A percentile compares a stretch with the other conserved stretches of the same genome.
Conservation (phyloP, 495 filamentous ascomycete species). For the Beverwykella pulmonaria region DNA sequence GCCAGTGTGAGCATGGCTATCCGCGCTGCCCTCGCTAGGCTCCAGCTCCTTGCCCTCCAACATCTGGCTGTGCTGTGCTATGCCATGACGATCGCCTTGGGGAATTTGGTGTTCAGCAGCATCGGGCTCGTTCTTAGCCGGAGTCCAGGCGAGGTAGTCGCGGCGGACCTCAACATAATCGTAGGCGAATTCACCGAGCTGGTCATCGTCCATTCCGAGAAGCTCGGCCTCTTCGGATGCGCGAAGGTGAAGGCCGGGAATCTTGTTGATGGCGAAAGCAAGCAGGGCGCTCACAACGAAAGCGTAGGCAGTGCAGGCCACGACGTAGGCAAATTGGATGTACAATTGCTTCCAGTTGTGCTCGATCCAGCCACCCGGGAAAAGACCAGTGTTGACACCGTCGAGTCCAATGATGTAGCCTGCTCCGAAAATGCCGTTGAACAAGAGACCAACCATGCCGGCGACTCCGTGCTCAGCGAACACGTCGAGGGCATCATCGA, state of each 20-base stretch:
- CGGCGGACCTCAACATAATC: slow-evolving; percentile 98
- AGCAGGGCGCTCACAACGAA: slow-evolving; percentile 85
- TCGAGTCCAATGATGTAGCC: slow-evolving; percentile 90
- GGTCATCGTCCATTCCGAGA: slow-evolving; percentile 98
- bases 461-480: slow-evolving; percentile 97
- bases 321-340: slow-evolving; percentile 87
- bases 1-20: slow-evolving; percentile 46
- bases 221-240: slow-evolving; percentile 96
- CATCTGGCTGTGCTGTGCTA: slow-evolving; percentile 75
- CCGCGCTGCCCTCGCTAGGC: slow-evolving; percentile 53
- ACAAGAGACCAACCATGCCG: slow-evolving; percentile 87
- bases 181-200: slow-evolving; percentile 98
- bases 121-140: slow-evolving; percentile 67
- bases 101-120: slow-evolving; percentile 65
- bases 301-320: slow-evolving; percentile 71
- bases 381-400: slow-evolving; percentile 79
- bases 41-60: slow-evolving; percentile 62
- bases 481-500: slow-evolving; percentile 97
- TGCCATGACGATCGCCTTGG: slow-evolving; percentile 76
- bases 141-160: slow-evolving; percentile 97
- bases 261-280: slow-evolving; percentile 79
- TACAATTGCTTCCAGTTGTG: slow-evolving; percentile 89
- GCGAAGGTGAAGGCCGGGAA: slow-evolving; percentile 88
- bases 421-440: slow-evolving; percentile 89
- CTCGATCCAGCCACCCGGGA: slow-evolving; percentile 79